Evolutionary conservation across 352 stramenopile genomes (phyloP).

Genomic region (Globisporangium canariense): DNA sequence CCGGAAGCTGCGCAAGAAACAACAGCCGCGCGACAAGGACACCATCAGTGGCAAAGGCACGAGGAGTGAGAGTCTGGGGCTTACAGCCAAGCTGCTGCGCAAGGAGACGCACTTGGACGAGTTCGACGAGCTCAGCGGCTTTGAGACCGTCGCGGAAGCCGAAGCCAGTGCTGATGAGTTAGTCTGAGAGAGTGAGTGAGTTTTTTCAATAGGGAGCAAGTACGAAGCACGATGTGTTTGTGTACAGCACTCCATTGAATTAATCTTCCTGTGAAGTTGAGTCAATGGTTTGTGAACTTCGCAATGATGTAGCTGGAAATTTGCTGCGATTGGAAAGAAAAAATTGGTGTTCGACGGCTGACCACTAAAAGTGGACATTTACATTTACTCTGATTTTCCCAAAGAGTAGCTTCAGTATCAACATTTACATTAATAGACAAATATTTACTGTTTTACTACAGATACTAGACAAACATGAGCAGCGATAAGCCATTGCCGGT

Average conservation of each 20-base stretch:
- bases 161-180: slow-evolving; percentile 3
- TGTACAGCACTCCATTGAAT: too few relatives aligned
- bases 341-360: background rate
- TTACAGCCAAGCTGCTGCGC: slow-evolving; percentile 17
- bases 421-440: too few relatives aligned
- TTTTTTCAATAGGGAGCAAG: too few relatives aligned
- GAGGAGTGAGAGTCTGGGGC: slow-evolving; percentile 14
- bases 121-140: slow-evolving; percentile 13
- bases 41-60: background rate
- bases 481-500: background rate
- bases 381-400: background rate
- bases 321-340: too few relatives aligned
- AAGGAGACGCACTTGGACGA: slow-evolving; percentile 5
- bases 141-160: slow-evolving; percentile 12
- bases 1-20: slow-evolving; percentile 6
- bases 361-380: too few relatives aligned
- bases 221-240: too few relatives aligned
- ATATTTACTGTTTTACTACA: too few relatives aligned
- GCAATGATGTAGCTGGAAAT: too few relatives aligned
- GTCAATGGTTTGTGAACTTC: too few relatives aligned
- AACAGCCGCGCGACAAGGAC: background rate
- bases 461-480: background rate
- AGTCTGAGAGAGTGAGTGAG: background rate
- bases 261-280: too few relatives aligned
- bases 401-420: too few relatives aligned